A percentile compares a stretch with the other conserved stretches of the same genome.
These are phyloP conservation scores for Astraeus odoratus DNA, from an alignment of 768 basidiomycete species.

Conservation along the genomic window DNA sequence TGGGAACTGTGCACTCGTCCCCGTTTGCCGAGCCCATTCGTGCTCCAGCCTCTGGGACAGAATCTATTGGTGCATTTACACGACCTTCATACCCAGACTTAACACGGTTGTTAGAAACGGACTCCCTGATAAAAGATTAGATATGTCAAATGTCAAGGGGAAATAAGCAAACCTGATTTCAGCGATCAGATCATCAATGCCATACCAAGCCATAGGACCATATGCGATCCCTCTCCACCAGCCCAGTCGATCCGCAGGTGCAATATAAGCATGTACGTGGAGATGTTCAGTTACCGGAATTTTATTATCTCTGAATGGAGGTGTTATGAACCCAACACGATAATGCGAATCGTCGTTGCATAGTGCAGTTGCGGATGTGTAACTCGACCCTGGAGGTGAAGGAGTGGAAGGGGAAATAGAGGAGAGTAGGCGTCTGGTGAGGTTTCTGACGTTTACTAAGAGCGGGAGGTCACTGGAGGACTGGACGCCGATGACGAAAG, in stretches of 20 bases:
- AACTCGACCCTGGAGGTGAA: constrained; percentile 7
- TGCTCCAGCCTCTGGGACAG: constrained; percentile 65
- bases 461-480: constrained; percentile 72
- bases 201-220: constrained; percentile 65
- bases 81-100: constrained; percentile 69
- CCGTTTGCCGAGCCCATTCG: constrained; percentile 61
- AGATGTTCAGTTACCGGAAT: constrained; percentile 77
- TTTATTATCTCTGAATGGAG: constrained; percentile 70
- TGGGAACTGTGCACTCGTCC: constrained; percentile 48
- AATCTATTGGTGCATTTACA: constrained; percentile 57
- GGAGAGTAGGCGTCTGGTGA: constrained; percentile 50
- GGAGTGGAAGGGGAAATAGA: constrained; percentile 33
- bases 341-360: constrained; percentile 33
- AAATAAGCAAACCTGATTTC: constrained; percentile 57
- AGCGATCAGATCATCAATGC: constrained; percentile 71
- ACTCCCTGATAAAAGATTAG: constrained; percentile 39
- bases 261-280: constrained; percentile 69
- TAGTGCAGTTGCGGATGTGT: constrained; percentile 24
- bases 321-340: constrained; percentile 72
- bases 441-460: constrained; percentile 53
- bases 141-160: constrained; percentile 2
- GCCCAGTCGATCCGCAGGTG: constrained; percentile 55
- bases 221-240: constrained; percentile 71
- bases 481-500: constrained; percentile 35
- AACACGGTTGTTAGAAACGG: constrained; percentile 75